Conservation (phyloP, 2,329 filamentous ascomycete genomes). For the Colletotrichum sp. region DNA sequence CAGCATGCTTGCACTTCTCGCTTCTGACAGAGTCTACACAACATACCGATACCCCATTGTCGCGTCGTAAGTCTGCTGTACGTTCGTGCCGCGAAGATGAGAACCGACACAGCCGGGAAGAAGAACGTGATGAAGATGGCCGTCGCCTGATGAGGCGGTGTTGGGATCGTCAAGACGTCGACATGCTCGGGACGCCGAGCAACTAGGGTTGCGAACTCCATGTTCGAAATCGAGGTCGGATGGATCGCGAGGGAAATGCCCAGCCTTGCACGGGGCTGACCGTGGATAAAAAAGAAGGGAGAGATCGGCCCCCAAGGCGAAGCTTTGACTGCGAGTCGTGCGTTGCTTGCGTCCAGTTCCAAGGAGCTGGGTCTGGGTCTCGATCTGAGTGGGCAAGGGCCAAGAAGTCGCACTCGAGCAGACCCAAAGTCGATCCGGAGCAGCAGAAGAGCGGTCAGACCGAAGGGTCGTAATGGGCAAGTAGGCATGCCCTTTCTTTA, state of each 20-base stretch:
- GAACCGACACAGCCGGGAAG: slow-evolving; percentile 32
- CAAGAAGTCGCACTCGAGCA: neutral
- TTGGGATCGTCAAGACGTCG: slow-evolving; percentile 33
- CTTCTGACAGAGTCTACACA: neutral
- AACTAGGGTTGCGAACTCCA: slow-evolving; percentile 4
- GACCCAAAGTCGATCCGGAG: neutral
- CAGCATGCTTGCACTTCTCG: neutral
- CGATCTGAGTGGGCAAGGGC: neutral
- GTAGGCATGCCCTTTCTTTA: neutral
- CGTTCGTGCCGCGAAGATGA: slow-evolving; percentile 29
- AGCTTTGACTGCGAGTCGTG: neutral
- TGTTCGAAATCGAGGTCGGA: neutral
- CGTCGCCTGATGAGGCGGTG: slow-evolving; percentile 33
- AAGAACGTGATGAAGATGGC: slow-evolving; percentile 36
- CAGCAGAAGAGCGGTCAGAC: neutral
- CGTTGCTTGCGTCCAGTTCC: neutral
- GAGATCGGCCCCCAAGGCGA: neutral
- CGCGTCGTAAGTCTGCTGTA: slow-evolving; percentile 29
- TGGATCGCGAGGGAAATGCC: neutral
- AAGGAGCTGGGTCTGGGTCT: neutral
- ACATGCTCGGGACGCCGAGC: slow-evolving; percentile 22
- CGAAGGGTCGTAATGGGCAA: neutral
- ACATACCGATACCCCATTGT: slow-evolving; percentile 30
- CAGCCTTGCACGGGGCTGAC: neutral
- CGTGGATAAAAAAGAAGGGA: neutral